phyloP scores from a whole-genome alignment of 176 grass and related monocot species.

The Tillandsia leiboldiana region DNA sequence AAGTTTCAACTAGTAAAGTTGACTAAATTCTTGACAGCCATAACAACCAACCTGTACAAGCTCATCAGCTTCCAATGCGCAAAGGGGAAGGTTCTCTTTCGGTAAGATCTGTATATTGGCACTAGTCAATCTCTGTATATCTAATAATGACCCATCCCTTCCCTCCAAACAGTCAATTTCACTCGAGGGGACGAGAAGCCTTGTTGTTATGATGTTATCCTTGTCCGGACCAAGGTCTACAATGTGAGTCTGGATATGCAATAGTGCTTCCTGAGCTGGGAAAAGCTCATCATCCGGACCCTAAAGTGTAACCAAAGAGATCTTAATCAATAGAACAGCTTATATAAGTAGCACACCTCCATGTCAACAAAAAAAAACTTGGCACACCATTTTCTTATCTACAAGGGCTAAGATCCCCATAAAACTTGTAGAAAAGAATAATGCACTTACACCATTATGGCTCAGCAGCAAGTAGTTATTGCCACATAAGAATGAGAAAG shows the following conservation, averaged over 20 bases:
- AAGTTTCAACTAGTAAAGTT: neutral
- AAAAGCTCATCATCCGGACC: slow-evolving; percentile 89
- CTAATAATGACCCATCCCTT: slow-evolving; percentile 63
- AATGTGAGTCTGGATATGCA: slow-evolving; percentile 90
- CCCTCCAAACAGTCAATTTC: slow-evolving; percentile 86
- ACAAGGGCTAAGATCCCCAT: too few relatives aligned
- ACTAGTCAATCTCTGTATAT: slow-evolving; percentile 73
- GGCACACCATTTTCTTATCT: too few relatives aligned
- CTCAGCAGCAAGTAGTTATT: too few relatives aligned
- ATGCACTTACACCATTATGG: too few relatives aligned
- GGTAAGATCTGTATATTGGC: slow-evolving; percentile 95
- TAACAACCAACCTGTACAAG: slow-evolving; percentile 71
- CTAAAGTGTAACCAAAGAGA: slow-evolving; percentile 17
- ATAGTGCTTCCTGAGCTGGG: slow-evolving; percentile 84
- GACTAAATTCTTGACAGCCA: slow-evolving; percentile 5
- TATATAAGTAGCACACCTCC: too few relatives aligned
- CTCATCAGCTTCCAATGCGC: slow-evolving; percentile 82
- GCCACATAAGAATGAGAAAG: too few relatives aligned
- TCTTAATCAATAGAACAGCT: too few relatives aligned
- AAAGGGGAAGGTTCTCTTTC: slow-evolving; percentile 70
- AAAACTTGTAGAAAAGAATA: too few relatives aligned
- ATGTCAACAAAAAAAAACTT: too few relatives aligned
- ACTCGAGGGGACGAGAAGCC: slow-evolving; percentile 74
- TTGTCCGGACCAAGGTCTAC: slow-evolving; percentile 94
- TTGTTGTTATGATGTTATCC: slow-evolving; percentile 92